Percentiles rank a stretch among this genome's conserved stretches.
These are phyloP conservation scores for Agaricus blazei DNA, from an alignment of 768 basidiomycete genomes.

Conservation along the genomic window DNA sequence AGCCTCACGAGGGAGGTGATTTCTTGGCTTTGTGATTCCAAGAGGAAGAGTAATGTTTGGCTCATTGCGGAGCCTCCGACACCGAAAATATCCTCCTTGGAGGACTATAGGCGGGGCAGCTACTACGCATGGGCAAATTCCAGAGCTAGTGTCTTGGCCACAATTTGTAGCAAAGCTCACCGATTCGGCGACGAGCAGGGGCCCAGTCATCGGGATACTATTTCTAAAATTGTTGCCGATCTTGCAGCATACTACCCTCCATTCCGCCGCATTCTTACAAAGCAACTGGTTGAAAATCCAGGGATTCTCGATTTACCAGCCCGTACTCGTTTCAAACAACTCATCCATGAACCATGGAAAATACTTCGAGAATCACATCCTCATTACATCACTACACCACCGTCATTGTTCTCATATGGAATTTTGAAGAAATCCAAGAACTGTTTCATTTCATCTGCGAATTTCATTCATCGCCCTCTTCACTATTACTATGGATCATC, in stretches of 20 bases:
- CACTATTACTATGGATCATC: not conserved
- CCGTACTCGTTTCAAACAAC: conserved; percentile 16
- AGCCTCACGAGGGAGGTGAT: not conserved
- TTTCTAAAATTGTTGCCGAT: not conserved
- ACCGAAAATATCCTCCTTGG: not conserved
- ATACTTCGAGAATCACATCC: conserved; percentile 7
- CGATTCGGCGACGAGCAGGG: not conserved
- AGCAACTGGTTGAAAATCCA: conserved; percentile 14
- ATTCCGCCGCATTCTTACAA: conserved; percentile 13
- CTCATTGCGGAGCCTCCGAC: not conserved
- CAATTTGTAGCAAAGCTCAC: not conserved
- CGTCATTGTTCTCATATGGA: not conserved
- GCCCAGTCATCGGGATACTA: conserved; percentile 9
- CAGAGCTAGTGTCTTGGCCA: not conserved
- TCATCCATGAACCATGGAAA: conserved; percentile 18
- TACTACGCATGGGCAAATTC: not conserved
- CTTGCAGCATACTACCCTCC: conserved; percentile 16
- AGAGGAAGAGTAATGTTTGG: not conserved
- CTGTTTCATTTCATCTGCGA: not conserved
- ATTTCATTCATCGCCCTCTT: not conserved
- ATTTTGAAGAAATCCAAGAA: not conserved
- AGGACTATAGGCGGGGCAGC: not conserved
- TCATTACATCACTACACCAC: not conserved
- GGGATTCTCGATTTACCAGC: conserved; percentile 15
- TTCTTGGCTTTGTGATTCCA: not conserved